Evolutionary conservation across 2,329 filamentous ascomycete species (phyloP).

Genomic region (Pseudogymnoascus verrucosus): DNA sequence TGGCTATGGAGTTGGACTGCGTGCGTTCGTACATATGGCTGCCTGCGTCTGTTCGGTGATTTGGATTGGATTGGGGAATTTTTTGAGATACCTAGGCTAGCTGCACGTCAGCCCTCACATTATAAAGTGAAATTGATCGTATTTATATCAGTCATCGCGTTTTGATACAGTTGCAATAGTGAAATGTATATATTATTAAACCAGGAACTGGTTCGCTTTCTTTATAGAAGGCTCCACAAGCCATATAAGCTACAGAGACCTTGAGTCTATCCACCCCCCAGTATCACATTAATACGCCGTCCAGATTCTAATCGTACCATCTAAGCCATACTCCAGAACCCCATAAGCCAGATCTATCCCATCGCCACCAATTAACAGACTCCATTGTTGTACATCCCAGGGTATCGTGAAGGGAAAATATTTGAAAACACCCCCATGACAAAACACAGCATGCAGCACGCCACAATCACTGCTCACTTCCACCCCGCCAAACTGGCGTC

Average conservation of each 20-base stretch:
- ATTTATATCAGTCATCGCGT: not conserved
- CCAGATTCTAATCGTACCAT: not conserved
- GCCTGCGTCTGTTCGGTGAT: not conserved
- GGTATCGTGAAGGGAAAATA: not conserved
- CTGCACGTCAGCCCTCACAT: not conserved
- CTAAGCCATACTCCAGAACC: constrained; percentile 1
- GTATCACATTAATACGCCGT: not conserved
- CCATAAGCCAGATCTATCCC: not conserved
- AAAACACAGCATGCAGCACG: not conserved
- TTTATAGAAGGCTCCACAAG: not conserved
- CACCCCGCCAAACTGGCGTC: not conserved
- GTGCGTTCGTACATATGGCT: constrained; percentile 7
- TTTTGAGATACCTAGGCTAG: constrained; percentile 5
- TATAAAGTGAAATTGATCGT: not conserved
- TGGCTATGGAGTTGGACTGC: not conserved
- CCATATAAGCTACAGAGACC: not conserved
- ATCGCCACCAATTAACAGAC: not conserved
- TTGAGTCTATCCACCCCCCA: not conserved
- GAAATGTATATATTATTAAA: not conserved
- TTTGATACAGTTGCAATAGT: not conserved
- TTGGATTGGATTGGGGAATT: constrained; percentile 5
- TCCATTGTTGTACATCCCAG: not conserved
- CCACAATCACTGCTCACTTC: not conserved
- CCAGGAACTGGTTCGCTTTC: not conserved
- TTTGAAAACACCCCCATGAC: not conserved